A percentile compares a stretch with the other conserved stretches of the same genome.
Evolutionary conservation across 768 basidiomycete species (phyloP).

Genomic region (Hygrocybe coccinea): DNA sequence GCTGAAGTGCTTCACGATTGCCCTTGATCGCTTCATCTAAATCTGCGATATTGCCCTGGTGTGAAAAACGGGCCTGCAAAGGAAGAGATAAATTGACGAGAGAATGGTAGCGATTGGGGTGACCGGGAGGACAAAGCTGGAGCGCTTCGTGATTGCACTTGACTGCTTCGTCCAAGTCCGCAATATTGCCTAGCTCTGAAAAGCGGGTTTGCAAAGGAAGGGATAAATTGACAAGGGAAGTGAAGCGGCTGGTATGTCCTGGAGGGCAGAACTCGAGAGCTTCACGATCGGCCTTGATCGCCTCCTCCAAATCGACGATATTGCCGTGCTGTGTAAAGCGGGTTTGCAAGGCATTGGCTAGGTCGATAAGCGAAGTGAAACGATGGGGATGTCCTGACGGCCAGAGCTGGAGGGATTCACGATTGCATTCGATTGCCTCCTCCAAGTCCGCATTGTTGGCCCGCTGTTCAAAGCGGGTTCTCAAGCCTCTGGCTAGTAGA

Average conservation of each 20-base stretch:
- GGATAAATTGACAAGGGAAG: not conserved
- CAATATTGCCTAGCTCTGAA: too few species aligned
- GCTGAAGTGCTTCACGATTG: not conserved
- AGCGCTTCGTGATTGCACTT: too few species aligned
- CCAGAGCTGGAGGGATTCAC: not conserved
- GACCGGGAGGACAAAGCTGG: too few species aligned
- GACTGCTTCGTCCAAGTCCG: too few species aligned
- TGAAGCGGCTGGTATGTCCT: not conserved
- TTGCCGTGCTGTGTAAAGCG: constrained; percentile 1
- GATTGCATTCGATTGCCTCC: not conserved
- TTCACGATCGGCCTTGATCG: not conserved
- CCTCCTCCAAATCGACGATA: constrained; percentile 6
- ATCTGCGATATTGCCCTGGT: not conserved
- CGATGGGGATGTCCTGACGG: not conserved
- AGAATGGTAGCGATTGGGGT: too few species aligned
- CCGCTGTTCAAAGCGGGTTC: not conserved
- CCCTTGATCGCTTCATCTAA: not conserved
- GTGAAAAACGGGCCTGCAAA: too few species aligned
- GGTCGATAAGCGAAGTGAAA: not conserved
- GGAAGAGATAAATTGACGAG: too few species aligned
- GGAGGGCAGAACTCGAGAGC: not conserved
- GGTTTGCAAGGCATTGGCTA: not conserved
- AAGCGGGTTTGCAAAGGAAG: too few species aligned
- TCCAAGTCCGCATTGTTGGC: not conserved
- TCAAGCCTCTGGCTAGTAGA: not conserved